These are phyloP conservation scores for Fusarium concolor DNA, from an alignment of 2,329 filamentous ascomycete species.

Conservation along the genomic window DNA sequence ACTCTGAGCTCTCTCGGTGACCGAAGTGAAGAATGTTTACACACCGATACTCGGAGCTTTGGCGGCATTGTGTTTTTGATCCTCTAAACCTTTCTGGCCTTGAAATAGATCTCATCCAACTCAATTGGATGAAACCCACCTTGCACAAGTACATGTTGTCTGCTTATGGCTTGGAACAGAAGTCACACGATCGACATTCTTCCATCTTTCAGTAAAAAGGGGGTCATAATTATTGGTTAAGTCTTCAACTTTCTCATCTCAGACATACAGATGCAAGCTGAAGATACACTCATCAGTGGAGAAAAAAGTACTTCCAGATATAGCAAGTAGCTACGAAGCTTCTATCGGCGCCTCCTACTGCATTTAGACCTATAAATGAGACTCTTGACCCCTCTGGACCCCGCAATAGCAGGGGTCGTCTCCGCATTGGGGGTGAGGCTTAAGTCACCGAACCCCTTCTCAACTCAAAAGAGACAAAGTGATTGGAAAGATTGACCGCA, in stretches of 20 bases:
- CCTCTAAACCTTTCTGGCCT: background rate
- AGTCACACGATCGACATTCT: slow-evolving; percentile 20
- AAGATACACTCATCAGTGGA: slow-evolving; percentile 5
- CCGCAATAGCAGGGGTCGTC: slow-evolving; percentile 4
- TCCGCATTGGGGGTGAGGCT: slow-evolving; percentile 23
- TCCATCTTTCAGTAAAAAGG: background rate
- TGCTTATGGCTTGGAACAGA: background rate
- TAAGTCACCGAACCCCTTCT: slow-evolving; percentile 1
- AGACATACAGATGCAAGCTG: background rate
- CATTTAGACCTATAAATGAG: slow-evolving; percentile 1
- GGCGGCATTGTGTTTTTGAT: background rate
- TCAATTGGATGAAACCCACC: background rate
- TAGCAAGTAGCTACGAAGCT: slow-evolving; percentile 18
- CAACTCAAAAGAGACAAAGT: background rate
- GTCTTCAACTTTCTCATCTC: background rate
- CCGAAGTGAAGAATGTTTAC: background rate
- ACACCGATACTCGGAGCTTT: slow-evolving; percentile 25
- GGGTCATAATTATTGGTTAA: background rate
- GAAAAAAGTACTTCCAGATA: background rate
- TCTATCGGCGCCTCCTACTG: slow-evolving; percentile 28
- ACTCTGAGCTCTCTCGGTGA: background rate
- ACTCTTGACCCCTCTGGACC: background rate
- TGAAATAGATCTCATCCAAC: slow-evolving; percentile 1
- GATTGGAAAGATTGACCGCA: slow-evolving; percentile 16
- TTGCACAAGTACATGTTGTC: background rate